These are phyloP conservation scores for Arabis alpina DNA, from an alignment of 345 rosid species.

Conservation along the genomic window DNA sequence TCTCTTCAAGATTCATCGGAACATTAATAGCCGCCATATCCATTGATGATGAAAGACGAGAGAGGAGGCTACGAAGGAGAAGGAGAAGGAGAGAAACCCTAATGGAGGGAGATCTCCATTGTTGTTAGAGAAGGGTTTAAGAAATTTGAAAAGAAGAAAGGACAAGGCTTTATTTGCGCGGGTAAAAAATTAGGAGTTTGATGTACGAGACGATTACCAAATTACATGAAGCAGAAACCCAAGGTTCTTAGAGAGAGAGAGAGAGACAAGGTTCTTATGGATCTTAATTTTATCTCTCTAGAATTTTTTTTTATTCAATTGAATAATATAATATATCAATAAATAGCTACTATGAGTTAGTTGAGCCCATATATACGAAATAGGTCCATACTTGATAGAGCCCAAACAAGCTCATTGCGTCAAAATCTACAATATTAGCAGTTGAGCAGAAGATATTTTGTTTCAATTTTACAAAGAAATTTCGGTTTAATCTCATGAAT, in stretches of 20 bases:
- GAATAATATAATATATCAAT: too few relatives aligned
- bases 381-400: background rate
- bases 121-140: background rate
- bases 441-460: too few relatives aligned
- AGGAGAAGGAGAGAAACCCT: conserved; percentile 33
- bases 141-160: background rate
- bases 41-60: conserved; percentile 17
- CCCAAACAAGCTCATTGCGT: background rate
- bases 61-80: background rate
- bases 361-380: background rate
- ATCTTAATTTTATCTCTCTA: too few relatives aligned
- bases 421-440: too few relatives aligned
- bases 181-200: conserved; percentile 3
- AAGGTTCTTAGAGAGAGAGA: conserved; percentile 2
- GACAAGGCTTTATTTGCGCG: conserved; percentile 9
- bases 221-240: conserved; percentile 18
- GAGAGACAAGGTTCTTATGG: background rate
- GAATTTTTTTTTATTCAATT: too few relatives aligned
- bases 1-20: conserved; percentile 7
- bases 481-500: too few relatives aligned
- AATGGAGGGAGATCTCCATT: conserved; percentile 20
- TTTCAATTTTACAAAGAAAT: too few relatives aligned
- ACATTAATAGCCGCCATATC: background rate
- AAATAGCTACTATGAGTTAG: too few relatives aligned
- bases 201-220: conserved; percentile 5